Evolutionary conservation across 1,284 basidiomycete species (phyloP).

Genomic region (Malassezia cuniculi): DNA sequence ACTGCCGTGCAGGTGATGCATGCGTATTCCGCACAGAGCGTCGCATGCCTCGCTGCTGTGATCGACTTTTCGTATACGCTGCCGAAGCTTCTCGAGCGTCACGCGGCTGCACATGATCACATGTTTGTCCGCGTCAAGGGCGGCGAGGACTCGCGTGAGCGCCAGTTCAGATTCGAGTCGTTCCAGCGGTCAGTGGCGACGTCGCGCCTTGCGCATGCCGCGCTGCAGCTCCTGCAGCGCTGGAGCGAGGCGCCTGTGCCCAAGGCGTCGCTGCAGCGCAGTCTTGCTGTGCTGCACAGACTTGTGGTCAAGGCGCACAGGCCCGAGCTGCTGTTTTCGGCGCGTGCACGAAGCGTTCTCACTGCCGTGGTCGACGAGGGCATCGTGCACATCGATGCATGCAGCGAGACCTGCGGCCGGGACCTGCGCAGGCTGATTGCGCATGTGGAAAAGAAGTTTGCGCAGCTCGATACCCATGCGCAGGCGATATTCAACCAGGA

Average conservation of each 20-base stretch:
- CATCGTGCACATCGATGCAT: too few relatives aligned
- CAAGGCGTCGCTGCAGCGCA: slow-evolving; percentile 27
- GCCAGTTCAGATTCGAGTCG: slow-evolving; percentile 34
- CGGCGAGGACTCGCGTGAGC: slow-evolving; percentile 23
- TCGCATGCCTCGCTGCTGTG: slow-evolving; percentile 34
- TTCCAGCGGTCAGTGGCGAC: slow-evolving; percentile 37
- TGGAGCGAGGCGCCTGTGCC: slow-evolving; percentile 30
- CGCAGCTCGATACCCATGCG: slow-evolving; percentile 30
- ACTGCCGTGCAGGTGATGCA: slow-evolving; percentile 27
- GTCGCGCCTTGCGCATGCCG: slow-evolving; percentile 28
- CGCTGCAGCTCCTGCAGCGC: slow-evolving; percentile 27
- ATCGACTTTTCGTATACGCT: slow-evolving; percentile 34
- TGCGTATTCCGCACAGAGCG: slow-evolving; percentile 35
- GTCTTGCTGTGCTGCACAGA: slow-evolving; percentile 38
- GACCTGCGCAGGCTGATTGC: slow-evolving; percentile 33
- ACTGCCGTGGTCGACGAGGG: slow-evolving; percentile 19
- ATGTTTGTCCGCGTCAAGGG: slow-evolving; percentile 34
- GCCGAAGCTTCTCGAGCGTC: slow-evolving; percentile 39
- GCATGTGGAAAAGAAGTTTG: slow-evolving; percentile 29
- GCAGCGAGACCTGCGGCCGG: slow-evolving; percentile 13
- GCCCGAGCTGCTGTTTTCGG: slow-evolving; percentile 27
- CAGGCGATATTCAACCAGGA: slow-evolving; percentile 27
- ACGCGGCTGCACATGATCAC: slow-evolving; percentile 31
- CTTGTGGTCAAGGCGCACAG: slow-evolving; percentile 33
- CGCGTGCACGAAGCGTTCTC: slow-evolving; percentile 17